Base-by-base conservation (phyloP, 1,284 basidiomycete genomes). In the Athelia psychrophila region DNA sequence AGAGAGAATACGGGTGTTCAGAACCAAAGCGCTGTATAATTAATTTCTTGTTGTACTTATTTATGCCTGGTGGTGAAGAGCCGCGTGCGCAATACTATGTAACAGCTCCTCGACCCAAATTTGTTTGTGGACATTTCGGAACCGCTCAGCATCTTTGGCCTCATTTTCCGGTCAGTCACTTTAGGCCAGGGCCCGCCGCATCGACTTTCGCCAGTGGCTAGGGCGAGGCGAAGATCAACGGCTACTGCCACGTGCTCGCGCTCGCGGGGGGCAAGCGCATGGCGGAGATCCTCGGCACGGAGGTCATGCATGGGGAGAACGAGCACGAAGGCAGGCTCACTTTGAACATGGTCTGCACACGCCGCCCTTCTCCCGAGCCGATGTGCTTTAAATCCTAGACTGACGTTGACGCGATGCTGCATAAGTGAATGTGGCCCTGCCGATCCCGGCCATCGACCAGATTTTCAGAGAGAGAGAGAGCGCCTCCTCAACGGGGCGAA, bases 191-290 rank as follows among this genome's bases (percentile, higher is more conserved):
- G n/a, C n/a, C 2, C 50, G 81, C 92, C 93, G 0, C 65, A n/a
- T 95, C 10, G 78, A 86, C 44, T 95, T 94, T 71, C 79, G 93
- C 23, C 63, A 81, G 47, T 87, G 83, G 79, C 73, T 95, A 19
- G 94, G 94, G 94, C 2, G 94, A 96, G 69, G 72, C 79, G 16
- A 79, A 79, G 51, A 93, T 95, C 56, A 85, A 87, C 61, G 74
- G 71, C 3, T 93, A 95, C 67, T 91, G 83, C 60, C 86, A 86
- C 61, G 64, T 76, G 6, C 78, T 95, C 23, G 94, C 93, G 0
- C 58, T 88, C 1, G 71, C 78, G 50, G 94, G 92, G 18, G 92
- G 90, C 0, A 76, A 78, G 53, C 71, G 73, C 13, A 74, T 94
- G 2, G 81, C 83, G 0, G 76, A 84, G 56, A 67, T 86, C 2